These are phyloP conservation scores for Pterocarpus santalinus DNA, from an alignment of 306 rosid species.

Conservation along the genomic window DNA sequence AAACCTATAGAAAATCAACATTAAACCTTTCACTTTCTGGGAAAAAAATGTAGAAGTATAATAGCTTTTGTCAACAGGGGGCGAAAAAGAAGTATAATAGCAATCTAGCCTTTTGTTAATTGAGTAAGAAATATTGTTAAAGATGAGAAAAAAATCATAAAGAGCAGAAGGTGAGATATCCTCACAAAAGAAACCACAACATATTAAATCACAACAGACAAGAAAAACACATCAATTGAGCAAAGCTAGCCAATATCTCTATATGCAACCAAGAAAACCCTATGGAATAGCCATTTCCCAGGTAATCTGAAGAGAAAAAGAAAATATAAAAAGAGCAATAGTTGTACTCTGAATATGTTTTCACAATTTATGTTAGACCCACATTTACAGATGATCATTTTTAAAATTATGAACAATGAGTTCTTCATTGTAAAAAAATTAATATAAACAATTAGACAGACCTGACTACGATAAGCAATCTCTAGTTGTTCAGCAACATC, in stretches of 20 bases:
- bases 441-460: conserved; percentile 44
- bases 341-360: background rate
- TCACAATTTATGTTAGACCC: conserved; percentile 25
- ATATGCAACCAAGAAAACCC: conserved; percentile 30
- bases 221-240: conserved; percentile 4
- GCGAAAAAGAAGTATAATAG: background rate
- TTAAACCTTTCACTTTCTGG: background rate
- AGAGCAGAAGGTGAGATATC: background rate
- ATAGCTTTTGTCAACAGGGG: too few relatives aligned
- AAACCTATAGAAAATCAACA: conserved; percentile 68
- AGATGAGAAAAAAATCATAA: conserved; percentile 13
- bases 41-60: background rate
- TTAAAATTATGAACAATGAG: conserved; percentile 20
- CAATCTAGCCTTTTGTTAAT: background rate
- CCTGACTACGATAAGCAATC: conserved; percentile 85
- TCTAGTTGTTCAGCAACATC: conserved; percentile 94
- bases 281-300: conserved; percentile 2
- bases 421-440: conserved; percentile 24
- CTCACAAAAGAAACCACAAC: conserved; percentile 16
- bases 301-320: background rate
- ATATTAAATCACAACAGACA: background rate
- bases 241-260: background rate
- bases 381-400: conserved; percentile 22
- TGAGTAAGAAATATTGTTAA: background rate
- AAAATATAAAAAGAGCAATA: conserved; percentile 9